Conservation (phyloP, 257 asterid species). For the Gentiana straminea region DNA sequence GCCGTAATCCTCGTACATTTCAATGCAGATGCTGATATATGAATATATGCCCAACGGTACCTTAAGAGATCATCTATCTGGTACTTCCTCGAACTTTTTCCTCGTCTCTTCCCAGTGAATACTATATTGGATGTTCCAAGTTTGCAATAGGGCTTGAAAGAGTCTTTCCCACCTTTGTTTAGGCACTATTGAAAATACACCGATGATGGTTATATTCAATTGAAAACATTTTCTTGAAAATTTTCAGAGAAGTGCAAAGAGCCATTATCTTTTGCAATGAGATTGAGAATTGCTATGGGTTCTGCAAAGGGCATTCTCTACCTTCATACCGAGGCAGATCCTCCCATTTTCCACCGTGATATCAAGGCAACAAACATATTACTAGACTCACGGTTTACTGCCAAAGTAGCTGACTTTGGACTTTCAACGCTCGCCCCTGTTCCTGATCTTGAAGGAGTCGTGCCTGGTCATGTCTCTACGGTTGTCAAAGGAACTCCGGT, state of each 20-base stretch:
- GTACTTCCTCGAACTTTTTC: conserved; percentile 24
- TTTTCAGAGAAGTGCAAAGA: conserved; percentile 51
- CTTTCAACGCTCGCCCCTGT: conserved; percentile 85
- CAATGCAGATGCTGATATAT: conserved; percentile 86
- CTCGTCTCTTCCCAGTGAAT: background rate
- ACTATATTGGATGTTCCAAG: no score
- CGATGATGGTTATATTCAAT: background rate
- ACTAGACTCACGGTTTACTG: conserved; percentile 55
- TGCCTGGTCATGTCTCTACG: conserved; percentile 79
- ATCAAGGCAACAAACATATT: conserved; percentile 89
- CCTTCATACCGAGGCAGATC: conserved; percentile 95
- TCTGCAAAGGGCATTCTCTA: conserved; percentile 94
- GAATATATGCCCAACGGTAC: conserved; percentile 90
- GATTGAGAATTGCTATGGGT: conserved; percentile 67
- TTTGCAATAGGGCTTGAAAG: no score
- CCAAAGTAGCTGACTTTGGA: conserved; percentile 98
- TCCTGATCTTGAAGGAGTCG: conserved; percentile 68
- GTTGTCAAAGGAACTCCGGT: conserved; percentile 98
- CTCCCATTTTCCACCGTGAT: conserved; percentile 97
- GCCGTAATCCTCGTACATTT: conserved; percentile 5
- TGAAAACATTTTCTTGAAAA: background rate
- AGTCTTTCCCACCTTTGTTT: no score
- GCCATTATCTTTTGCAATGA: conserved; percentile 51
- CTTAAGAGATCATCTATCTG: conserved; percentile 80
- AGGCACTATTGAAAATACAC: no score